phyloP scores from a whole-genome alignment of 1,284 basidiomycete genomes.

The Pseudomicrostroma phylloplanum region DNA sequence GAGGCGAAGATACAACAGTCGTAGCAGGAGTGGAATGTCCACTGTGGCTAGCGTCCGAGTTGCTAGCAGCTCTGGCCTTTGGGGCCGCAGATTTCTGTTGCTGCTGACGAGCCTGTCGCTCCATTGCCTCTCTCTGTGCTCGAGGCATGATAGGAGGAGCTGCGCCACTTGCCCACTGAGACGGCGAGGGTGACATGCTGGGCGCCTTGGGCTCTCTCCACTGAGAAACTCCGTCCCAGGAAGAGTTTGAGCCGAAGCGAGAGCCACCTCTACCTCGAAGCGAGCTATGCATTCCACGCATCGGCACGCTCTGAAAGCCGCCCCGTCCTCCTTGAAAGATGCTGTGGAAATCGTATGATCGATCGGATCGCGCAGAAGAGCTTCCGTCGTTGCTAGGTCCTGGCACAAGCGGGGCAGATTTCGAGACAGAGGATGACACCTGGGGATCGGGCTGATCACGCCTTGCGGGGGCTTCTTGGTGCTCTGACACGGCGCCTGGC shows the following conservation, averaged over 20 bases:
- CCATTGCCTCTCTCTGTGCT: conserved; percentile 1
- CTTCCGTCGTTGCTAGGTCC: neutral
- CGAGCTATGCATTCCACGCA: neutral
- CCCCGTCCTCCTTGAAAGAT: neutral
- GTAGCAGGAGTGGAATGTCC: neutral
- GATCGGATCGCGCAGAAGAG: neutral
- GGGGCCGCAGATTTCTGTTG: neutral
- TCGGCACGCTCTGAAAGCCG: neutral
- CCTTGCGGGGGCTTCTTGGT: neutral
- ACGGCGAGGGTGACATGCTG: neutral
- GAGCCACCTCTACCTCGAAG: neutral
- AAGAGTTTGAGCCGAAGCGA: no score
- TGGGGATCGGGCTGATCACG: neutral
- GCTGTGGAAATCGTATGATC: neutral
- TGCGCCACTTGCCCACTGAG: neutral
- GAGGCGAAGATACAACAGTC: neutral
- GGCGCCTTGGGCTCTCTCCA: neutral
- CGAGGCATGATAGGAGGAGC: neutral
- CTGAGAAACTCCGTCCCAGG: no score
- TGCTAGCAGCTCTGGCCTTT: neutral
- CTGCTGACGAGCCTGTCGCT: neutral
- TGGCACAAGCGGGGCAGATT: neutral
- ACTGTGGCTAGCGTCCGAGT: neutral
- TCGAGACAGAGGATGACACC: neutral
- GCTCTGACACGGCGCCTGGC: neutral